Evolutionary conservation across 352 stramenopile genomes (phyloP), one percentile per base, ranked within the genome.

Genomic region (Phytophthora fragariaefolia): DNA sequence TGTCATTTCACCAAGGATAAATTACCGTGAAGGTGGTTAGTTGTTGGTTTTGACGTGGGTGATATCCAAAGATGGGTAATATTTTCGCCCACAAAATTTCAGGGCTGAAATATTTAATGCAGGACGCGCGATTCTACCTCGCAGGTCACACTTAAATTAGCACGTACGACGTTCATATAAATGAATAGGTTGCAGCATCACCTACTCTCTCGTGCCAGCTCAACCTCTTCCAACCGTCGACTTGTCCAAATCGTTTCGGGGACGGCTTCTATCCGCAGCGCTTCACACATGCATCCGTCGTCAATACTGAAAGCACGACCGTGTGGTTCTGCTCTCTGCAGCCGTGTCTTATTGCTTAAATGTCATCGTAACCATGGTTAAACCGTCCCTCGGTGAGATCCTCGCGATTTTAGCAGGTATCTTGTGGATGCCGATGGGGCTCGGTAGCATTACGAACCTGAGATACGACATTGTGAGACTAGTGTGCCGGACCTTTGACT

Each of bases 391-490:
- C 0, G 65, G 74, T 4, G 47, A 45, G 7, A 49, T 64, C 22
- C 22, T 70, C n/a, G 60, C 63, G 3, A 6, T 77, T 4, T 2
- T 79, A 2, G 62, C 58, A 0, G 57, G 58, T 22, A 8, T 77
- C 1, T 27, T 82, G 0, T 66, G 71, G 28, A 30, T 81, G 2
- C 70, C 71, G 1, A 23, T 79, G n/a, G 61, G 58, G 5, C 46
- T 79, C 3, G 74, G 62, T 3, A 79, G 71, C 48, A 18, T 82
- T 6, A 57, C 50, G 1, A 75, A 60, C 1, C 26, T 85, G 26
- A 56, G 76, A 23, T 85, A 71, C 51, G 74, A 80, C 23, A 66
- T 85, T 8, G 71, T 80, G 8, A 56, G 67, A 23, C 12, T 79
- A 2, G 47, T 82, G 13, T 32, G 58, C 7, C 54, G 58, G 23